phyloP scores from a whole-genome alignment of 2,329 filamentous ascomycete genomes.

The Neofusicoccum umdonicola region DNA sequence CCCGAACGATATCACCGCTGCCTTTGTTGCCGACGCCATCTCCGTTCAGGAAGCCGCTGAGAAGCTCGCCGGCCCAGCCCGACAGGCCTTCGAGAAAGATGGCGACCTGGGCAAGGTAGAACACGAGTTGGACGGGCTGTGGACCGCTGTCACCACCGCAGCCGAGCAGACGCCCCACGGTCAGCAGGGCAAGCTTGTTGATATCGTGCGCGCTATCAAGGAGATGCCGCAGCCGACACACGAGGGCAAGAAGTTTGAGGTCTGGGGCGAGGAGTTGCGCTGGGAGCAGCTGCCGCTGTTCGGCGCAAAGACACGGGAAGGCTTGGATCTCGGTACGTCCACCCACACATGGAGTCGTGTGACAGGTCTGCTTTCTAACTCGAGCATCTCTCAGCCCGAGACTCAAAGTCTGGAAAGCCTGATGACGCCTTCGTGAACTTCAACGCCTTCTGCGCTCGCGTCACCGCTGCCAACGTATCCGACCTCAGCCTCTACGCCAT shows the following conservation, averaged over 20 bases:
- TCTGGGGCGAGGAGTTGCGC: slow-evolving; percentile 9
- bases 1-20: slow-evolving; percentile 1
- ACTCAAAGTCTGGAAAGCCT: not conserved
- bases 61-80: slow-evolving; percentile 6
- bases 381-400: not conserved
- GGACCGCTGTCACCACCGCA: not conserved
- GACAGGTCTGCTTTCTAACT: not conserved
- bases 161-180: slow-evolving; percentile 11
- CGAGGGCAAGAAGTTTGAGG: not conserved
- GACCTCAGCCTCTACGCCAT: slow-evolving; percentile 17
- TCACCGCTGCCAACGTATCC: slow-evolving; percentile 7
- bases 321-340: not conserved
- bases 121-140: not conserved
- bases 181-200: slow-evolving; percentile 5
- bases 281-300: slow-evolving; percentile 16
- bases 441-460: slow-evolving; percentile 16
- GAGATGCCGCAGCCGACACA: not conserved
- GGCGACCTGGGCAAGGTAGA: slow-evolving; percentile 12
- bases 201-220: slow-evolving; percentile 2
- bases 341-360: not conserved
- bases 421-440: slow-evolving; percentile 6
- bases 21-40: slow-evolving; percentile 5
- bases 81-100: not conserved
- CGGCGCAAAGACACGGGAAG: slow-evolving; percentile 4
- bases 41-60: slow-evolving; percentile 11